Percentiles rank a stretch among this genome's conserved stretches.
These are phyloP conservation scores for Fusarium temperatum DNA, from an alignment of 2,329 filamentous ascomycete genomes.

Conservation along the genomic window DNA sequence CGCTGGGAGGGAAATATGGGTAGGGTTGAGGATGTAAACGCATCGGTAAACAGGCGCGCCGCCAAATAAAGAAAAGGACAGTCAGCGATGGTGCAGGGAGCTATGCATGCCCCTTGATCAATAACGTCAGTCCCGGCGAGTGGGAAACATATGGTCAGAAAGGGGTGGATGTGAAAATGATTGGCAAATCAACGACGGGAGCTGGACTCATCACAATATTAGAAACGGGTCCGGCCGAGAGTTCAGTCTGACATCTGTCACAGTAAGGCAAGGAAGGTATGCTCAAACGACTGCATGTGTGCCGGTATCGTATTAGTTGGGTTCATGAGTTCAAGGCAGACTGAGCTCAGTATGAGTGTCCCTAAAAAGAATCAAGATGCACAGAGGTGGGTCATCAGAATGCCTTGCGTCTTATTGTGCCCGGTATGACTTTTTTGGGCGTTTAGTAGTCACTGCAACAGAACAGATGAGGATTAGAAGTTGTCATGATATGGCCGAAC, in stretches of 20 bases:
- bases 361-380: conserved; percentile 9
- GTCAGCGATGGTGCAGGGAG: conserved; percentile 1
- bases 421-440: conserved; percentile 6
- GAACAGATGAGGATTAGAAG: conserved; percentile 35
- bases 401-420: conserved; percentile 19
- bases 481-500: conserved; percentile 34
- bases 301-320: conserved; percentile 12
- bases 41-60: conserved; percentile 26
- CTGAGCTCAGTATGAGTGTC: conserved; percentile 10
- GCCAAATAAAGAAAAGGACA: conserved; percentile 3
- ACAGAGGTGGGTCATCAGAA: conserved; percentile 20
- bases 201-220: conserved; percentile 19
- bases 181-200: conserved; percentile 12
- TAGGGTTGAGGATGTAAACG: conserved; percentile 1
- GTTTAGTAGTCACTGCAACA: conserved; percentile 33
- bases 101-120: conserved; percentile 1
- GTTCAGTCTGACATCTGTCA: conserved; percentile 16
- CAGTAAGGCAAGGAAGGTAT: neutral
- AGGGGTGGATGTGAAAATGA: conserved; percentile 3
- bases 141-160: conserved; percentile 7
- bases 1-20: conserved; percentile 1
- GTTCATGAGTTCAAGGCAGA: conserved; percentile 31
- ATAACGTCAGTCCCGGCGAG: neutral
- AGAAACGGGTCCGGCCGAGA: conserved; percentile 27
- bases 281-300: conserved; percentile 6